These are phyloP conservation scores for Hymenoscyphus scutula DNA, from an alignment of 2,329 filamentous ascomycete genomes.

Conservation along the genomic window DNA sequence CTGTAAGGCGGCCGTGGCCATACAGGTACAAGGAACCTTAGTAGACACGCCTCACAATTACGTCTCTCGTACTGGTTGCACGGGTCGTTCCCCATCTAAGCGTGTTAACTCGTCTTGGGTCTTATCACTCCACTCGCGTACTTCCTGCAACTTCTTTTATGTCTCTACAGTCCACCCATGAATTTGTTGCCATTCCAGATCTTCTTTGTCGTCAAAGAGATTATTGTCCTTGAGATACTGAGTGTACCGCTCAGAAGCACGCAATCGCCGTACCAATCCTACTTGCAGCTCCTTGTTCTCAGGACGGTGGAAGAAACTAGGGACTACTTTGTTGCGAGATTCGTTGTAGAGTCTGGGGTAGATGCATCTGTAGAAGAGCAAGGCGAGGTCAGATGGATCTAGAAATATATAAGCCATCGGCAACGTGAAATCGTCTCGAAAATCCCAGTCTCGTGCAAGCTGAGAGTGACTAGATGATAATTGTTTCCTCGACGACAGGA, in stretches of 20 bases:
- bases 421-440: constrained; percentile 4
- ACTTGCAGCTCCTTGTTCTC: constrained; percentile 4
- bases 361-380: constrained; percentile 4
- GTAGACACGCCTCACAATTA: no score
- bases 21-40: no score
- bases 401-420: constrained; percentile 5
- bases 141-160: constrained; percentile 1
- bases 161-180: constrained; percentile 1
- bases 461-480: constrained; percentile 5
- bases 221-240: constrained; percentile 3
- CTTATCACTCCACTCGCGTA: not conserved
- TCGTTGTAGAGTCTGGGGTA: constrained; percentile 3
- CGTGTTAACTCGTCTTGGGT: no score
- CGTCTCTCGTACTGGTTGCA: no score
- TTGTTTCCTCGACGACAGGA: constrained; percentile 3
- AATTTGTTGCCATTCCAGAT: constrained; percentile 5
- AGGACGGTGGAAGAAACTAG: not conserved
- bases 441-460: constrained; percentile 4
- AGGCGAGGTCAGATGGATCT: constrained; percentile 3
- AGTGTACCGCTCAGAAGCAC: constrained; percentile 4
- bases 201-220: constrained; percentile 4
- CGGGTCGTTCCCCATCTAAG: no score
- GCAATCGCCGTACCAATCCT: constrained; percentile 4
- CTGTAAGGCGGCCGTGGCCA: no score
- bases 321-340: constrained; percentile 3